Base-by-base conservation (phyloP, 2,329 filamentous ascomycete genomes). In the Paraphaeosphaeria minitans region DNA sequence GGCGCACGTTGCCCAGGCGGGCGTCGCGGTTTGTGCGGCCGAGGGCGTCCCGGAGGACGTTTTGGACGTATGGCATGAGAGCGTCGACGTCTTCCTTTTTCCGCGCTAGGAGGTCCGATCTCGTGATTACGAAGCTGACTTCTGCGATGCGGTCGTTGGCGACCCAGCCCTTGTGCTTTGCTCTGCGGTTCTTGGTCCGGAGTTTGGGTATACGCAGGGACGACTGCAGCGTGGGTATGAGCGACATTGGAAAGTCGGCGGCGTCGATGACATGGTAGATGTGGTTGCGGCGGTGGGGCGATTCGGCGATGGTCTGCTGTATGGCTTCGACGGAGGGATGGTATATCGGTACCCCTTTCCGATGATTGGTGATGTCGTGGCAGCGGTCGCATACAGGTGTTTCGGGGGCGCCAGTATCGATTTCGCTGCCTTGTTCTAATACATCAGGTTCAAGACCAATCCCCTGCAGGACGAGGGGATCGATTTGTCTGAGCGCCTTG, bases 221-320 rank as follows among this genome's bases (percentile, higher is more conserved):
- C 8, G 85, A 81, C 60, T 90, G 85, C 10, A 99, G 85, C 46
- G 88, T 86, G 0, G 92, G 91, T 4, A 98, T 83, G 14, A 99
- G 79, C 1, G 95, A 97, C 85, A 99, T 91, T 21, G 95, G 95
- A 64, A 99, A 98, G 77, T 99, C 95, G 60, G 93, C 95, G 2
- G 95, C 94, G 72, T 99, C 95, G 22, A 99, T 81, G 27, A 99
- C 84, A 77, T 99, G 95, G 74, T 98, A 99, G 61, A 99, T 89
- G 77, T 97, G 92, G 70, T 99, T 98, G 73, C 91, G 86, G 73
- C 91, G 91, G 78, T 96, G 89, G 0, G 93, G 93, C 1, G 94
- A 96, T 76, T 96, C 92, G 54, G 89, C 84, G 53, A 99, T 90
- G 16, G 93, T 96, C 62, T 92, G 89, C 64, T 88, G 87, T 53